Evolutionary conservation across 2,329 filamentous ascomycete genomes (phyloP).

Genomic region (Nemania sp.): DNA sequence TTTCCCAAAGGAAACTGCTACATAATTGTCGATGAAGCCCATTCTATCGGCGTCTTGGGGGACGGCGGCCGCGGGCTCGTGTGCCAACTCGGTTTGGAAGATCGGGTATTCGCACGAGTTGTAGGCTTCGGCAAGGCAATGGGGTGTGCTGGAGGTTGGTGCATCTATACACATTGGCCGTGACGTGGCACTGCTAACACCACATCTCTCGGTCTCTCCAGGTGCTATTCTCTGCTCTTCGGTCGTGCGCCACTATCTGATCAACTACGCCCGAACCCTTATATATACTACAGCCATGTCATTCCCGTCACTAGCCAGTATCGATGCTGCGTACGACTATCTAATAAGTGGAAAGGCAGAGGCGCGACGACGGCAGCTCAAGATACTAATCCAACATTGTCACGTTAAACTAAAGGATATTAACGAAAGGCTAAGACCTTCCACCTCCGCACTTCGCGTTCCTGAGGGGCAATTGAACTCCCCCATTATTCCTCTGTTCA

Average conservation of each 20-base stretch:
- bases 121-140: constrained; percentile 72
- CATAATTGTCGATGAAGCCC: constrained; percentile 70
- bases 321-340: constrained; percentile 40
- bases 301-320: constrained; percentile 52
- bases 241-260: constrained; percentile 64
- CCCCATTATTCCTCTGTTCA: constrained; percentile 62
- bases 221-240: constrained; percentile 66
- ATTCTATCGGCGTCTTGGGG: constrained; percentile 66
- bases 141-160: constrained; percentile 70
- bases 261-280: constrained; percentile 76
- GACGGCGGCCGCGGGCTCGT: constrained; percentile 61
- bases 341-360: constrained; percentile 36
- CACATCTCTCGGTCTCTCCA: constrained; percentile 38
- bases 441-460: constrained; percentile 34
- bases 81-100: constrained; percentile 58
- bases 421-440: constrained; percentile 17
- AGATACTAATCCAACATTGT: constrained; percentile 50
- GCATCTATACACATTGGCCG: not conserved
- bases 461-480: constrained; percentile 47
- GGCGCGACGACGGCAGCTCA: constrained; percentile 47
- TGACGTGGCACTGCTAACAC: constrained; percentile 15
- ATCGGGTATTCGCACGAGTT: constrained; percentile 60
- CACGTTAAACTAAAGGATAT: constrained; percentile 47
- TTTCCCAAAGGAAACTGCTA: constrained; percentile 64
- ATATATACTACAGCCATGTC: constrained; percentile 76